Conservation (phyloP, 1,284 basidiomycete species). For the Cutaneotrichosporon daszewskae region DNA sequence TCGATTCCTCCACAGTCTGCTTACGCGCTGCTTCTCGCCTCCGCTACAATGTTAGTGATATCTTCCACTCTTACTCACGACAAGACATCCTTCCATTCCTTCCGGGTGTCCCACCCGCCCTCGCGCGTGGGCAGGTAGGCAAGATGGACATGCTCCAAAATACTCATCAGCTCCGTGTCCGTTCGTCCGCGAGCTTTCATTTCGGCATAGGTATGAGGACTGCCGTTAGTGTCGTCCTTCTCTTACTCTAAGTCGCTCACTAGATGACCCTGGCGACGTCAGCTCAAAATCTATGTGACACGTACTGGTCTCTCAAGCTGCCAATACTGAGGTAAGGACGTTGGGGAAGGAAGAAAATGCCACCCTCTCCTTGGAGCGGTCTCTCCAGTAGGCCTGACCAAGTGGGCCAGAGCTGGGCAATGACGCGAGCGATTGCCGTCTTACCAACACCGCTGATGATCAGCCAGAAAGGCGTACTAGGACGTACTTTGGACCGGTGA, state of each 20-base stretch:
- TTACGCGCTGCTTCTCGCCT: conserved; percentile 86
- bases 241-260: conserved; percentile 11
- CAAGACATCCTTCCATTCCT: conserved; percentile 93
- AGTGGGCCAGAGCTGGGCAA: conserved; percentile 80
- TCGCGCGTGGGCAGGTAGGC: conserved; percentile 81
- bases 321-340: conserved; percentile 85
- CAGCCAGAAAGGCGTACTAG: conserved; percentile 1
- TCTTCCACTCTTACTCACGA: conserved; percentile 31
- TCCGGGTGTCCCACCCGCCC: conserved; percentile 80
- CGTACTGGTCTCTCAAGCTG: conserved; percentile 76
- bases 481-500: conserved; percentile 67
- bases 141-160: conserved; percentile 73
- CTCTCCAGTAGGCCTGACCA: conserved; percentile 50
- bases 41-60: conserved; percentile 55
- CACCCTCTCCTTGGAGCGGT: conserved; percentile 49
- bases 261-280: conserved; percentile 39
- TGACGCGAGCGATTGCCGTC: conserved; percentile 81
- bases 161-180: conserved; percentile 64
- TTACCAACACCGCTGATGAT: conserved; percentile 77
- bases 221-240: conserved; percentile 46
- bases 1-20: conserved; percentile 23
- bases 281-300: conserved; percentile 12
- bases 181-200: conserved; percentile 62
- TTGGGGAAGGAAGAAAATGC: conserved; percentile 86
- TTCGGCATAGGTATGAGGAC: conserved; percentile 75